Percentiles rank a stretch among this genome's conserved stretches.
These are phyloP conservation scores for Salix viminalis DNA, from an alignment of 345 rosid species.

Conservation along the genomic window DNA sequence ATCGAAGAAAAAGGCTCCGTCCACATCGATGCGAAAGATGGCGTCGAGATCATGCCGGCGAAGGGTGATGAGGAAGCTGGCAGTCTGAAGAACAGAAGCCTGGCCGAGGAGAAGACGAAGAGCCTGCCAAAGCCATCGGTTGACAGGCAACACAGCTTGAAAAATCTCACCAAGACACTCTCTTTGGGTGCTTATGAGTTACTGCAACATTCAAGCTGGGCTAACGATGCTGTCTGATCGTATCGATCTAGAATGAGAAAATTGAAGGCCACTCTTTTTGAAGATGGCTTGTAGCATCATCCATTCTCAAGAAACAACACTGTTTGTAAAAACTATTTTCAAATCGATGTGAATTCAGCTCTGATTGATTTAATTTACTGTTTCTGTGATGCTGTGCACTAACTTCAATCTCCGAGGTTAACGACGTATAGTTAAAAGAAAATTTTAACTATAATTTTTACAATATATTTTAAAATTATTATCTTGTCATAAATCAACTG, in stretches of 20 bases:
- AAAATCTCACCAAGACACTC: slow-evolving; percentile 23
- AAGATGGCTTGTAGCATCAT: too few relatives aligned
- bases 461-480: too few relatives aligned
- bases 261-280: neutral
- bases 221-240: neutral
- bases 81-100: slow-evolving; percentile 8
- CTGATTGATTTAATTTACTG: too few relatives aligned
- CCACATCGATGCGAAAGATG: slow-evolving; percentile 9
- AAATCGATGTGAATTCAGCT: too few relatives aligned
- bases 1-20: slow-evolving; percentile 31
- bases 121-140: slow-evolving; percentile 27
- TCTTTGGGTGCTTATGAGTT: slow-evolving; percentile 30
- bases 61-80: neutral
- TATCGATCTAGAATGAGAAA: neutral
- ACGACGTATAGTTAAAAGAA: too few relatives aligned
- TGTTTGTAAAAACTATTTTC: too few relatives aligned
- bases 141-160: slow-evolving; percentile 24
- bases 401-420: too few relatives aligned
- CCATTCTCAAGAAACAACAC: too few relatives aligned
- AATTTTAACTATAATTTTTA: too few relatives aligned
- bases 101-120: slow-evolving; percentile 1
- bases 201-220: slow-evolving; percentile 18
- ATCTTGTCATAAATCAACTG: too few relatives aligned
- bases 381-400: too few relatives aligned
- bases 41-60: slow-evolving; percentile 17